Conservation (phyloP, 495 filamentous ascomycete species). For the Halenospora varia region DNA sequence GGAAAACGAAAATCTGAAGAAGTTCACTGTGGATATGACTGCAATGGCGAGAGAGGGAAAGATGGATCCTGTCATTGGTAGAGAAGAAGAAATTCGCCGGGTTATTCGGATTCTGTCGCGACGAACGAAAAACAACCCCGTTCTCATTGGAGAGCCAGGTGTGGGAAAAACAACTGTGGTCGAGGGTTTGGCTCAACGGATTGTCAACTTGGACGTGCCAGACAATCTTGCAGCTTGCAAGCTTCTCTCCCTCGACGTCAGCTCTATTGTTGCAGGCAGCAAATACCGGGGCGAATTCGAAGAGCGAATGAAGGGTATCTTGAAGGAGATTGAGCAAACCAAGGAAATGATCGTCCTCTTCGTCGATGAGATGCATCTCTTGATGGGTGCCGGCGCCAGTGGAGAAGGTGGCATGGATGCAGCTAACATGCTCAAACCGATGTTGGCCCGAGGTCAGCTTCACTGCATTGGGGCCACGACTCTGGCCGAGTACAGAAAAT, state of each 20-base stretch:
- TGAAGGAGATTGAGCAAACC: constrained; percentile 96
- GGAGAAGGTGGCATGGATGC: constrained; percentile 99
- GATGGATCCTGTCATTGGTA: constrained; percentile 95
- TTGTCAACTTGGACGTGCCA: constrained; percentile 93
- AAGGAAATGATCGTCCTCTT: constrained; percentile 97
- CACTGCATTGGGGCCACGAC: constrained; percentile 98
- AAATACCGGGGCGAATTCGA: constrained; percentile 99
- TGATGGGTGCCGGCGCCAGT: constrained; percentile 92
- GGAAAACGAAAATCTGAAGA: constrained; percentile 91
- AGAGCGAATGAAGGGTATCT: constrained; percentile 96
- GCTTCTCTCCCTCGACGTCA: constrained; percentile 90
- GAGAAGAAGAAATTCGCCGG: constrained; percentile 93
- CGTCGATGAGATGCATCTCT: constrained; percentile 95
- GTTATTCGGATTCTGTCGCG: constrained; percentile 91
- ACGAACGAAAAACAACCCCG: constrained; percentile 97
- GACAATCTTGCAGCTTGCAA: constrained; percentile 94
- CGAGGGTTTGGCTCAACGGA: constrained; percentile 91
- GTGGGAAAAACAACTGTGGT: constrained; percentile 98
- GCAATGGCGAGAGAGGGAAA: constrained; percentile 90
- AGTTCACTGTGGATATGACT: constrained; percentile 98
- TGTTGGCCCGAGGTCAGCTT: constrained; percentile 91
- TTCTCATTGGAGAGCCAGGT: constrained; percentile 90
- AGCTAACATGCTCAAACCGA: constrained; percentile 94
- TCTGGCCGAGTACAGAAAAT: constrained; percentile 92
- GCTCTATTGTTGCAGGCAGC: constrained; percentile 90